Evolutionary conservation across 345 rosid species (phyloP), one percentile per base, ranked within the genome.

Genomic region (Populus davidiana): DNA sequence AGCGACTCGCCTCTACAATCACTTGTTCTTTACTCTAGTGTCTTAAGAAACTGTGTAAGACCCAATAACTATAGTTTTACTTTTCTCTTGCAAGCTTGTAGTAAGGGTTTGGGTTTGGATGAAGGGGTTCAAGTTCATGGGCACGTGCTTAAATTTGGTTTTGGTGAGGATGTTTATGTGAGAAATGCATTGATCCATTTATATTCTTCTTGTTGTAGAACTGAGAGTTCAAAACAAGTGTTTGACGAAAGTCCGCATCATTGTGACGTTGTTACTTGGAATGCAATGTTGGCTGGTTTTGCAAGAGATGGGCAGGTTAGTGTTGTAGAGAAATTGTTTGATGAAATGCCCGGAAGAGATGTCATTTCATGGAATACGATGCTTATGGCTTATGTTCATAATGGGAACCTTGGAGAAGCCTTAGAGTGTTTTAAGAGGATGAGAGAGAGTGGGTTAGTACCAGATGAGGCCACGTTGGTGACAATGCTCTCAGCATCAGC

Each of bases 361-460:
- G 81, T 83, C 49, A 70, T 88, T 17, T 83, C 88, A 1, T 88
- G 89, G 91, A 85, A 86, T 41, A 82, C 89, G 18, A 66, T 88
- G 80, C 81, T 89, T 21, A 78, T 85, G 16, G 83, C 80, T 27
- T 88, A 83, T n/a, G 76, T 81, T 62, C 80, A 75, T 69, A 86
- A 79, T 3, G 87, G 88, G 23, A 44, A 54, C 50, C 67, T 67
- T 50, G 82, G 70, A 70, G 83, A 84, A 74, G 88, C 75, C 13
- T 61, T 84, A 9, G 67, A 77, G 3, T 61, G 74, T 44, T 86
- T 88, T 35, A 63, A 71, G 18, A 72, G 77, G 67, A 78, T 78
- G 81, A 78, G 77, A 39, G 77, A 20, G n/a, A 36, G 54, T 16
- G 81, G 72, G 21, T 70, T 74, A 9, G 36, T 50, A 38, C 78